Percentiles rank a stretch among this genome's conserved stretches.
Conservation (phyloP, 805 yeast species). For the Lipomyces yamanashiensis region DNA sequence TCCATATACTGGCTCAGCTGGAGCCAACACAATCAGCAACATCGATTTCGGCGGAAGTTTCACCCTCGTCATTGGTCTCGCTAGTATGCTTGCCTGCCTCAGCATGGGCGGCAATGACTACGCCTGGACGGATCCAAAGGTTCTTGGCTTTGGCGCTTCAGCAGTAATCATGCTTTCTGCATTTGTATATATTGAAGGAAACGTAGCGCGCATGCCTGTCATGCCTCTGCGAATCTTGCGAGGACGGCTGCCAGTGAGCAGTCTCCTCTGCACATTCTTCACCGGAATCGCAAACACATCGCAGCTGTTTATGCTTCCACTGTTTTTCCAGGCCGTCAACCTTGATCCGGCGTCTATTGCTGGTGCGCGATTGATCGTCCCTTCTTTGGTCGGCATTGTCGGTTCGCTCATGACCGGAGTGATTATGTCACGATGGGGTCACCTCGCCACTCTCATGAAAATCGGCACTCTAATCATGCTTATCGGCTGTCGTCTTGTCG, state of each 20-base stretch:
- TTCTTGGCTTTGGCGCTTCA: constrained; percentile 45
- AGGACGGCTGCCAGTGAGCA: constrained; percentile 63
- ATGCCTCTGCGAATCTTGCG: constrained; percentile 63
- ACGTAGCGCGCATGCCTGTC: constrained; percentile 65
- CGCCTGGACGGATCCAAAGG: constrained; percentile 53
- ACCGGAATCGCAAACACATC: constrained; percentile 61
- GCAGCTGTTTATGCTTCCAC: constrained; percentile 73
- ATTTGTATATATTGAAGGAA: constrained; percentile 59
- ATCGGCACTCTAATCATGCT: constrained; percentile 51
- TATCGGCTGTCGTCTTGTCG: constrained; percentile 53
- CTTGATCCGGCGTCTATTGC: constrained; percentile 58
- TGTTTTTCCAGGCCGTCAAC: constrained; percentile 63
- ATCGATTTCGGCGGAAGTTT: constrained; percentile 70
- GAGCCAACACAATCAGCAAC: constrained; percentile 21
- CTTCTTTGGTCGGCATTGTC: constrained; percentile 66
- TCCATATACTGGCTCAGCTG: constrained; percentile 19
- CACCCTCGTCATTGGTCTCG: constrained; percentile 61
- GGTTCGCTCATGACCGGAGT: constrained; percentile 73
- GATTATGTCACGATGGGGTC: constrained; percentile 70
- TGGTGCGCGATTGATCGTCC: constrained; percentile 57
- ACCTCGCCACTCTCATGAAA: constrained; percentile 57
- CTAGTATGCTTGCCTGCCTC: constrained; percentile 65
- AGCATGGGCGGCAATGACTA: constrained; percentile 67
- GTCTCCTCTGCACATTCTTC: constrained; percentile 72
- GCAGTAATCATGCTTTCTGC: constrained; percentile 46